Conservation (phyloP, 2,329 filamentous ascomycete species). For the Penicillium sclerotiorum region DNA sequence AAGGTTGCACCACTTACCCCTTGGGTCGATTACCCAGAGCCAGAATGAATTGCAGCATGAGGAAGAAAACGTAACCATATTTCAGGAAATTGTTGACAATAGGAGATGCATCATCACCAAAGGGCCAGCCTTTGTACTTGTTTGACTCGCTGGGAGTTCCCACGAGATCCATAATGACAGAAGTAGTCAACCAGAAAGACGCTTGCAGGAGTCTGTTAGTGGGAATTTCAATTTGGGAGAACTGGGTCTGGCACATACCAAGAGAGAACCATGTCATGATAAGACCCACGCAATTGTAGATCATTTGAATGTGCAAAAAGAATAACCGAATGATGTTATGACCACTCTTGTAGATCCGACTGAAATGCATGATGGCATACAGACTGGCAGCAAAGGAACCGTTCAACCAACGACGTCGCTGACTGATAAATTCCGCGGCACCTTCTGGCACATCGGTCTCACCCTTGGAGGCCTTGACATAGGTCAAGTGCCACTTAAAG, state of each 20-base stretch:
- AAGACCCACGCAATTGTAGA: constrained; percentile 88
- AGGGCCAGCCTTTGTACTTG: constrained; percentile 27
- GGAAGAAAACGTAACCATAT: constrained; percentile 86
- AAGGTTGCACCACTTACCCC: constrained; percentile 56
- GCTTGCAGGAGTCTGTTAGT: constrained; percentile 12
- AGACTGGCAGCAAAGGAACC: constrained; percentile 95
- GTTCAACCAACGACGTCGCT: constrained; percentile 97
- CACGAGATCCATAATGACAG: constrained; percentile 30
- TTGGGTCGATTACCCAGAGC: constrained; percentile 95
- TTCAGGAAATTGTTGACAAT: constrained; percentile 87
- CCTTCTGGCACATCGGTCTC: constrained; percentile 99
- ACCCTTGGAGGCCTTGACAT: constrained; percentile 97
- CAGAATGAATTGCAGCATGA: constrained; percentile 91
- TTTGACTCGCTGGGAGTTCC: constrained; percentile 24
- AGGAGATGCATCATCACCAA: constrained; percentile 54
- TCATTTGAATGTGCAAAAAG: constrained; percentile 91
- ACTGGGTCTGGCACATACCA: constrained; percentile 41
- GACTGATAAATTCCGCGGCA: constrained; percentile 91
- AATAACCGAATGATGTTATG: constrained; percentile 97
- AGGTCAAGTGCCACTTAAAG: constrained; percentile 96
- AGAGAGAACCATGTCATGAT: constrained; percentile 85
- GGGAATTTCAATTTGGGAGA: background rate
- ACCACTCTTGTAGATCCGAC: constrained; percentile 94
- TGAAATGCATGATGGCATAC: constrained; percentile 96
- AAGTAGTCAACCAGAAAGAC: constrained; percentile 30